phyloP scores from a whole-genome alignment of 306 rosid genomes.

The Cicer chorassanicum region DNA sequence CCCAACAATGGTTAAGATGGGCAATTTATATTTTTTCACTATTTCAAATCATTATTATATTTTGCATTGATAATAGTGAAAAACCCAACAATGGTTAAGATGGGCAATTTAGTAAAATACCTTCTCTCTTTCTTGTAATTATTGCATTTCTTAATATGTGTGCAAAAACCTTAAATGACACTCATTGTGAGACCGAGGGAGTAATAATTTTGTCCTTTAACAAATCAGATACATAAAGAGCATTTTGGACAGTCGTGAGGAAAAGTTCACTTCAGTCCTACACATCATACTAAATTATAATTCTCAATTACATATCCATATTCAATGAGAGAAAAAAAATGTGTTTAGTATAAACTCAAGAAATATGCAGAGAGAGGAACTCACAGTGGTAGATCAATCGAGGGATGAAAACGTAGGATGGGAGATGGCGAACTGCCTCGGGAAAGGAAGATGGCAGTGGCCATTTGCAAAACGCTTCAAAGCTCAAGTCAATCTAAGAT shows the following conservation, averaged over 20 bases:
- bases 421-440: background rate
- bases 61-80: no score
- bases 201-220: conserved; percentile 2
- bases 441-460: background rate
- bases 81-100: no score
- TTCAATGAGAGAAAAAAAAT: background rate
- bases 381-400: background rate
- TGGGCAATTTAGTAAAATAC: no score
- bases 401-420: background rate
- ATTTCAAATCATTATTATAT: no score
- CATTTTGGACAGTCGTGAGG: background rate
- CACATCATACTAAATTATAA: background rate
- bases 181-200: no score
- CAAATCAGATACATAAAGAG: background rate
- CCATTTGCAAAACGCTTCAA: background rate
- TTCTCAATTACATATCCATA: background rate
- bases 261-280: background rate
- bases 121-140: no score
- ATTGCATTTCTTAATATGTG: no score
- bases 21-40: no score
- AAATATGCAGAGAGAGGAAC: background rate
- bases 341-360: background rate
- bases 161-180: no score
- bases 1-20: background rate
- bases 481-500: background rate